phyloP scores from a whole-genome alignment of 1,284 basidiomycete genomes.

The Ustilago lituana region DNA sequence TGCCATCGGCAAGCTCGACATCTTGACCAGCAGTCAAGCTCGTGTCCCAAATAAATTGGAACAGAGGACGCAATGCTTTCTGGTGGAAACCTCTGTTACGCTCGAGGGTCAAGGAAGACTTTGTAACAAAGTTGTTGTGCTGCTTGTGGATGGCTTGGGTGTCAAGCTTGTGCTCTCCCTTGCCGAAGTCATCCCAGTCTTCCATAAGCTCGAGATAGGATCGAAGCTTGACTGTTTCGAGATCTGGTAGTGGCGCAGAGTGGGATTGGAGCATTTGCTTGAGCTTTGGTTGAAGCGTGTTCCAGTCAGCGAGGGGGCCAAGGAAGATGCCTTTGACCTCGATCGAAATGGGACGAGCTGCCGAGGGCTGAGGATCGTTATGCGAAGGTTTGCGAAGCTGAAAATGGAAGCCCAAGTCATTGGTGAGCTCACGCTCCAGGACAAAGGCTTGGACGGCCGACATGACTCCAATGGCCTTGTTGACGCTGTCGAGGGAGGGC shows the following conservation, averaged over 20 bases:
- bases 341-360: conserved; percentile 26
- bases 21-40: conserved; percentile 15
- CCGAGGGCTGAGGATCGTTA: conserved; percentile 18
- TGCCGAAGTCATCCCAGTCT: conserved; percentile 63
- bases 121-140: conserved; percentile 61
- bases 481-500: conserved; percentile 19
- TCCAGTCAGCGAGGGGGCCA: conserved; percentile 26
- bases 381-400: conserved; percentile 40
- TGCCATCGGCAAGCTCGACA: conserved; percentile 26
- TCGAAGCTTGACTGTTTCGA: conserved; percentile 7
- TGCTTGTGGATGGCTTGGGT: conserved; percentile 46
- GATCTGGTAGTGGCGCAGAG: conserved; percentile 37
- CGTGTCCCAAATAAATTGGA: conserved; percentile 48
- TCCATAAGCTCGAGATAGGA: conserved; percentile 51
- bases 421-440: conserved; percentile 19
- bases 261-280: conserved; percentile 15
- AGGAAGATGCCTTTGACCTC: conserved; percentile 51
- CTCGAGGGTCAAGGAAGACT: conserved; percentile 49
- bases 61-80: conserved; percentile 17
- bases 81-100: conserved; percentile 24
- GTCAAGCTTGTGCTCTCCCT: conserved; percentile 54
- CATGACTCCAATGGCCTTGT: conserved; percentile 30
- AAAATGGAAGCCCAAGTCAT: conserved; percentile 53
- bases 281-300: conserved; percentile 12
- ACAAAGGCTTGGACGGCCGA: conserved; percentile 48